A percentile compares a stretch with the other conserved stretches of the same genome.
Evolutionary conservation across 1,139 yeast genomes (phyloP).

Genomic region (Geotrichum cucujoidarum): DNA sequence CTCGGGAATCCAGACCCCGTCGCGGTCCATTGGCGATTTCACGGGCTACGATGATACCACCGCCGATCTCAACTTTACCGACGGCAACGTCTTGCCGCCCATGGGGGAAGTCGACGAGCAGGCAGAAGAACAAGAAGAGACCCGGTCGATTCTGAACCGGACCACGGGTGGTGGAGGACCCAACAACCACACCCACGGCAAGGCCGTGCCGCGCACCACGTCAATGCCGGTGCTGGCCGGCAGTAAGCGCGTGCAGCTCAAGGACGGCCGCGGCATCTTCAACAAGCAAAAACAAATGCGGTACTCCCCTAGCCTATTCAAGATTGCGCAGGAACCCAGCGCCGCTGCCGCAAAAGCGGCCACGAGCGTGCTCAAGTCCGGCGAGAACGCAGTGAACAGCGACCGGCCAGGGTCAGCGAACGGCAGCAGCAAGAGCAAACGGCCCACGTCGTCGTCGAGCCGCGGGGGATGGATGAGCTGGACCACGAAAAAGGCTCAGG

Average conservation of each 20-base stretch:
- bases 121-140: neutral
- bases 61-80: neutral
- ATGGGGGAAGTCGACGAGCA: too few relatives aligned
- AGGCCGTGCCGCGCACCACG: slow-evolving; percentile 24
- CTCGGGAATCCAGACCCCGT: slow-evolving; percentile 5
- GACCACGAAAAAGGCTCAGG: slow-evolving; percentile 37
- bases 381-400: neutral
- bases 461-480: slow-evolving; percentile 35
- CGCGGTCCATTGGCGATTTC: neutral
- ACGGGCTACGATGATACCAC: neutral
- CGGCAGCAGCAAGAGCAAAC: slow-evolving; percentile 10
- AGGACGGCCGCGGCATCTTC: slow-evolving; percentile 31
- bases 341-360: neutral
- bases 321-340: slow-evolving; percentile 11
- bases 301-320: slow-evolving; percentile 12
- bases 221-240: slow-evolving; percentile 30
- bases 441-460: slow-evolving; percentile 12
- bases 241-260: slow-evolving; percentile 27
- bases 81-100: neutral
- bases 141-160: neutral
- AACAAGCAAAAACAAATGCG: slow-evolving; percentile 22
- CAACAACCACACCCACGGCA: neutral
- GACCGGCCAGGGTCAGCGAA: neutral
- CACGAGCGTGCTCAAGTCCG: neutral
- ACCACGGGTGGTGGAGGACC: neutral